Evolutionary conservation across 257 asterid genomes (phyloP).

Genomic region (Solanum habrochaites): DNA sequence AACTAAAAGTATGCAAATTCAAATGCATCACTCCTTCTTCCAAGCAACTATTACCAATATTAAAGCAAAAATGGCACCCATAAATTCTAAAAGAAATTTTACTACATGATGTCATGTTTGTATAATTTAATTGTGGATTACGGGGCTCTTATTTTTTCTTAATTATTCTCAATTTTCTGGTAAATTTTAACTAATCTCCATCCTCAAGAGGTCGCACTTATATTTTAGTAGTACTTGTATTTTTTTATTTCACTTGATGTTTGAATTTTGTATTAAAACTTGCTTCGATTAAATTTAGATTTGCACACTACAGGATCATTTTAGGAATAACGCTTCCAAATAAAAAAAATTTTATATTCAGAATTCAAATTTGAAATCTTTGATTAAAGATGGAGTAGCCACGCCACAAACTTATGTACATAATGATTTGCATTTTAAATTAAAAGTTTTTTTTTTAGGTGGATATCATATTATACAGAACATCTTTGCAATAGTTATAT

Average conservation of each 20-base stretch:
- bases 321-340: not conserved
- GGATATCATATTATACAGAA: not conserved
- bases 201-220: not conserved
- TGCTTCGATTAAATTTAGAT: too few species aligned
- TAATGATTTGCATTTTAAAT: too few species aligned
- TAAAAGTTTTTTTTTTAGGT: too few species aligned
- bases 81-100: not conserved
- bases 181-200: not conserved
- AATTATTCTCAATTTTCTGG: not conserved
- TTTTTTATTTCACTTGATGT: too few species aligned
- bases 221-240: not conserved
- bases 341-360: too few species aligned
- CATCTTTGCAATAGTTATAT: not conserved
- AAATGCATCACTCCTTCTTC: not conserved
- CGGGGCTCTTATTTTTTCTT: not conserved
- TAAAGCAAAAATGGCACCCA: not conserved
- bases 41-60: not conserved
- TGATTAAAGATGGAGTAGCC: too few species aligned
- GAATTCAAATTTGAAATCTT: fast-evolving
- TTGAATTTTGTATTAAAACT: fast-evolving
- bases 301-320: fast-evolving
- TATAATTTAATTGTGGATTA: not conserved
- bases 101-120: not conserved
- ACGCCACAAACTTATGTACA: not conserved
- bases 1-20: not conserved